These are phyloP conservation scores for Backusella tuberculispora DNA, from an alignment of 192 early-diverging fungal species.

Conservation along the genomic window DNA sequence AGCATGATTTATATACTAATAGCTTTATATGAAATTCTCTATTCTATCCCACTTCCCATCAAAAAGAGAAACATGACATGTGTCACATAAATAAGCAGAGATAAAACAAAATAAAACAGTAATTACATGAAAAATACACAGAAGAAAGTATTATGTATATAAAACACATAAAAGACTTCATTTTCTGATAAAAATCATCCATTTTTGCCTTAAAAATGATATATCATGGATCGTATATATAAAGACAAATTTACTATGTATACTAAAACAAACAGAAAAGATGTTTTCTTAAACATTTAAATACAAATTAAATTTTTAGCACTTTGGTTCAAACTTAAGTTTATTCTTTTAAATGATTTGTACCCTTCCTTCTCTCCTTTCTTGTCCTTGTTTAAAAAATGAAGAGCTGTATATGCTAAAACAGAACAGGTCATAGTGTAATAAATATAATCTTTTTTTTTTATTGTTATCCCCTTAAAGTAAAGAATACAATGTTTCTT, in stretches of 20 bases:
- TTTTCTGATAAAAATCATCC: background rate
- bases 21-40: no score
- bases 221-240: no score
- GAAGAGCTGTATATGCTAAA: background rate
- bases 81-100: background rate
- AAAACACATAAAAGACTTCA: background rate
- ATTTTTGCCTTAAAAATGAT: background rate
- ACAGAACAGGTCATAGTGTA: background rate
- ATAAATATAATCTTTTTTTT: background rate
- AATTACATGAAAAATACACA: no score
- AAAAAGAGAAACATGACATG: background rate
- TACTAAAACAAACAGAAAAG: background rate
- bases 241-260: background rate
- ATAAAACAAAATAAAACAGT: no score
- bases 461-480: background rate
- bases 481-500: background rate
- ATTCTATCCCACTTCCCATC: background rate
- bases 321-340: background rate
- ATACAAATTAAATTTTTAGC: background rate
- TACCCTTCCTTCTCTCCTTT: background rate
- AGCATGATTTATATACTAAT: background rate
- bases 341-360: background rate
- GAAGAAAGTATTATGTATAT: background rate
- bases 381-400: background rate
- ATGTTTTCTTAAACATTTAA: background rate